Evolutionary conservation across 1,284 basidiomycete species (phyloP), one percentile per base, ranked within the genome.

Genomic region (Cryptococcus sp.): DNA sequence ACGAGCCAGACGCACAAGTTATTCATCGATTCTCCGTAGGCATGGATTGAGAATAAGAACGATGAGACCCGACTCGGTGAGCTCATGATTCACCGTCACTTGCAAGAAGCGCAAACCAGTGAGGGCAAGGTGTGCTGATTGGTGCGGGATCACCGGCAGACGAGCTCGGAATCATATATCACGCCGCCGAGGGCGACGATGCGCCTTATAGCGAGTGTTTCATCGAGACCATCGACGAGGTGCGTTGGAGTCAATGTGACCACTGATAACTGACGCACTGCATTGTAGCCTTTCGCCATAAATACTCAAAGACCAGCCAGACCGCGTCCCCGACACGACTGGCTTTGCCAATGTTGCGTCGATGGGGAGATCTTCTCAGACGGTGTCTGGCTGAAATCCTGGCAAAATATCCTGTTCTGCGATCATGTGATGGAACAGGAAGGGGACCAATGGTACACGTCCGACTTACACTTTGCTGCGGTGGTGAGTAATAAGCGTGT

Each of bases 161-260:
- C 42, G 42, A 45, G 42, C 3, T 19, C 3, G 5, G n/a, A 22
- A 45, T 45, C 22, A 22, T 45, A 3, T 15, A 45, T 22, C 42
- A 45, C 15, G 5, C 42, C n/a, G 42, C 42, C 5, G 3, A 45
- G 7, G 42, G 16, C 3, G 42, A n/a, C 1, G 42, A 45, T 8
- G n/a, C 42, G 42, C 42, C 42, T 45, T 45, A 45, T n/a, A 22
- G n/a, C 42, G 42, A 45, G 42, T 45, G 42, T 22, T 45, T 45
- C 42, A 5, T 45, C n/a, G 42, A 45, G 42, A 45, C 42, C 2
- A 45, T 45, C 8, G 16, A 45, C 22, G 42, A 45, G 42, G 42
- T 45, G 42, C 4, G 30, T 8, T 35, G 4, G 17, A 42, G 42
- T n/a, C 5, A 22, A 10, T 6, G 13, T 2, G 5, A 6, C 42